These are phyloP conservation scores for Adansonia digitata DNA, from an alignment of 345 rosid genomes.

Conservation along the genomic window DNA sequence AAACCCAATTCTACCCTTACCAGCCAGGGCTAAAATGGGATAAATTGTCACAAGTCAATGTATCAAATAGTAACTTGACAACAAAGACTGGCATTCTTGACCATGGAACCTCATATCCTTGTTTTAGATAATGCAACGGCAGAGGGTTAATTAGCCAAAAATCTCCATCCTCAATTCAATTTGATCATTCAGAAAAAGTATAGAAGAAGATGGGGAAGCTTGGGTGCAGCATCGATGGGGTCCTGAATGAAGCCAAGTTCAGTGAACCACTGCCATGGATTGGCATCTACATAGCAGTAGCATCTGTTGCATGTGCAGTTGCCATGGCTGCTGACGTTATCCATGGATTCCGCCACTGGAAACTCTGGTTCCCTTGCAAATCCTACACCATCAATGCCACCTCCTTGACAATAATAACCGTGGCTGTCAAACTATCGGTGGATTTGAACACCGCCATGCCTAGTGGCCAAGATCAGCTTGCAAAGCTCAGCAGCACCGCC, in stretches of 20 bases:
- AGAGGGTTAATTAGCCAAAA: neutral
- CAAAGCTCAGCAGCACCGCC: conserved; percentile 76
- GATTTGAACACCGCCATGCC: conserved; percentile 96
- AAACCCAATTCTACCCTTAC: neutral
- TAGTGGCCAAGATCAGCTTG: conserved; percentile 67
- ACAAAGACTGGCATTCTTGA: neutral
- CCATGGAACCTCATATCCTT: neutral
- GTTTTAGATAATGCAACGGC: neutral
- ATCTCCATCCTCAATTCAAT: neutral
- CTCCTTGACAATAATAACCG: conserved; percentile 61
- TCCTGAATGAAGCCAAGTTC: conserved; percentile 51
- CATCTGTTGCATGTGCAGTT: conserved; percentile 62
- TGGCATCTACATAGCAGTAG: conserved; percentile 73
- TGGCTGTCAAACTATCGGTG: conserved; percentile 73
- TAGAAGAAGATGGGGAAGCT: conserved; percentile 32
- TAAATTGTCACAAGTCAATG: neutral
- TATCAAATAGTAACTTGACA: neutral
- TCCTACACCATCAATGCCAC: conserved; percentile 74
- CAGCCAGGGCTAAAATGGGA: neutral
- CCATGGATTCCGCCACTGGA: conserved; percentile 50
- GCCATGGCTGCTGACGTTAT: conserved; percentile 70
- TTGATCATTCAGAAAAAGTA: too few species aligned
- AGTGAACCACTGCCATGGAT: conserved; percentile 78
- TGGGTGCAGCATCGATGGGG: conserved; percentile 70
- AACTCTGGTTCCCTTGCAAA: conserved; percentile 72